Conservation (phyloP, 2,329 filamentous ascomycete species). For the Arthrinium phaeospermum region DNA sequence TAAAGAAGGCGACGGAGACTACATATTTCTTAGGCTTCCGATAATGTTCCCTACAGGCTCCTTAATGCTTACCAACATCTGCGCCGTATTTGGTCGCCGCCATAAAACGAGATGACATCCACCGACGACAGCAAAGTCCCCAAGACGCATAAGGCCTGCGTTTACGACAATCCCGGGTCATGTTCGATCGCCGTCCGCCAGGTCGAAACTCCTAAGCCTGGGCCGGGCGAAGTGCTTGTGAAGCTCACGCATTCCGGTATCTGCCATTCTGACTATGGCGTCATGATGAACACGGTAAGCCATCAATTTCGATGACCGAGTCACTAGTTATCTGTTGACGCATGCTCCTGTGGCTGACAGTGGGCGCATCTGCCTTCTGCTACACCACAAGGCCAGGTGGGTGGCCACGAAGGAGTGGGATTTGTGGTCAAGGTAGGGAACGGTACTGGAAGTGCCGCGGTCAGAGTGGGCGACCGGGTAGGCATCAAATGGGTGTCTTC, state of each 20-base stretch:
- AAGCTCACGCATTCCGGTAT: slow-evolving; percentile 21
- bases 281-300: slow-evolving; percentile 21
- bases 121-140: slow-evolving; percentile 1
- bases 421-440: slow-evolving; percentile 68
- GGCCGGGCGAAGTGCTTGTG: slow-evolving; percentile 22
- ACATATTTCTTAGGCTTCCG: background rate
- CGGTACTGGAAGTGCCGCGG: slow-evolving; percentile 55
- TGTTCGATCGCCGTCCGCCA: slow-evolving; percentile 16
- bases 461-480: slow-evolving; percentile 71
- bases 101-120: background rate
- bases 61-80: background rate
- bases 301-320: background rate
- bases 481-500: slow-evolving; percentile 72
- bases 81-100: background rate
- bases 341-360: background rate
- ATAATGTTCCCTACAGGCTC: background rate
- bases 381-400: slow-evolving; percentile 66
- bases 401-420: slow-evolving; percentile 73
- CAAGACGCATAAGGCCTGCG: slow-evolving; percentile 18
- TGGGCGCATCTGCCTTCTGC: slow-evolving; percentile 61
- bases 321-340: background rate
- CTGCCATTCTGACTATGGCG: slow-evolving; percentile 25
- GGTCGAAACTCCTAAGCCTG: slow-evolving; percentile 18
- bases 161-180: slow-evolving; percentile 9
- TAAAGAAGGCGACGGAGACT: background rate